A percentile compares a stretch with the other conserved stretches of the same genome.
These are phyloP conservation scores for Magnusiomyces magnusii DNA, from an alignment of 1,139 yeast genomes.

Conservation along the genomic window DNA sequence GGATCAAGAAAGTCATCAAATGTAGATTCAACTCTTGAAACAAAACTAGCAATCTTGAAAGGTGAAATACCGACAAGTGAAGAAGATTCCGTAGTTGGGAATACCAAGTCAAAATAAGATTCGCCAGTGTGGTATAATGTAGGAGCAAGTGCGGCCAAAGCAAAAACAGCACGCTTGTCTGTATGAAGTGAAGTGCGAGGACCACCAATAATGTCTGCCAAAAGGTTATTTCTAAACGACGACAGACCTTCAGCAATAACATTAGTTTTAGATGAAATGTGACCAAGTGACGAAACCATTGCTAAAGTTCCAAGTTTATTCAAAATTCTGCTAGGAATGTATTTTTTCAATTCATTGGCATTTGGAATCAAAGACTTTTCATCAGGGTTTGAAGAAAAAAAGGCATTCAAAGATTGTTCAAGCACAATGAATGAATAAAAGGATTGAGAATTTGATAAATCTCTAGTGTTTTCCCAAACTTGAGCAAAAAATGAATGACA, in stretches of 20 bases:
- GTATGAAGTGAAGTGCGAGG: not conserved
- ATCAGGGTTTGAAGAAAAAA: not conserved
- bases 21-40: not conserved
- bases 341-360: not conserved
- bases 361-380: not conserved
- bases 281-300: not conserved
- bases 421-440: slow-evolving; percentile 3
- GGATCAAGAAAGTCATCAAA: slow-evolving; percentile 12
- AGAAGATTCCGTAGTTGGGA: not conserved
- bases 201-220: slow-evolving; percentile 1
- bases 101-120: not conserved
- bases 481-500: not conserved
- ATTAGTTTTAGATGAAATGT: not conserved
- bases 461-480: not conserved
- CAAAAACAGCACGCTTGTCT: slow-evolving; percentile 1
- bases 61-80: slow-evolving; percentile 7
- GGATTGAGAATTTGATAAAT: not conserved
- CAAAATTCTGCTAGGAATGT: not conserved
- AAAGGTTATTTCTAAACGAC: not conserved
- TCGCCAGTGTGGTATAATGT: not conserved
- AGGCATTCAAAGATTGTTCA: not conserved
- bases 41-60: slow-evolving; percentile 14
- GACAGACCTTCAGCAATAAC: not conserved
- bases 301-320: slow-evolving; percentile 5
- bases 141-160: not conserved